phyloP scores from a whole-genome alignment of 2,329 filamentous ascomycete species.

The Apiospora pterosperma region DNA sequence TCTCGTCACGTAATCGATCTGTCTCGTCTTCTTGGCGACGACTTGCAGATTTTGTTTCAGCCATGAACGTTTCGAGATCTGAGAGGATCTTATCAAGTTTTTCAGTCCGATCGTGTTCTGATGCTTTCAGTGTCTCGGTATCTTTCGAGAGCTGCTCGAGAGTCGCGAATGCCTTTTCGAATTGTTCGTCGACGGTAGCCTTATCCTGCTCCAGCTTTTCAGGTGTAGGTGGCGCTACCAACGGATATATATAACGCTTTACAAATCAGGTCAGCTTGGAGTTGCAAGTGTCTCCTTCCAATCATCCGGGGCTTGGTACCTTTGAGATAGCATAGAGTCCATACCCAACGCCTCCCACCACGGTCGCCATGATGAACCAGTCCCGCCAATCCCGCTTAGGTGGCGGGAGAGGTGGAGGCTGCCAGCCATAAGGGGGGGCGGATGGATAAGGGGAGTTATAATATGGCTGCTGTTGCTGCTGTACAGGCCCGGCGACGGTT shows the following conservation, averaged over 20 bases:
- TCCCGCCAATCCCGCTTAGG: constrained; percentile 93
- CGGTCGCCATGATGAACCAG: constrained; percentile 99
- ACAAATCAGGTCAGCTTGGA: neutral
- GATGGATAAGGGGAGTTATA: constrained; percentile 42
- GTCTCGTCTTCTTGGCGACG: constrained; percentile 83
- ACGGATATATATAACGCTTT: constrained; percentile 83
- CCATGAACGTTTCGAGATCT: constrained; percentile 81
- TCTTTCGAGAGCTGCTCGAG: constrained; percentile 91
- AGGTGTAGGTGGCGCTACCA: constrained; percentile 90
- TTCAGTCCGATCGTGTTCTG: constrained; percentile 80
- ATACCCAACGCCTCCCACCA: constrained; percentile 85
- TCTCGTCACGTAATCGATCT: constrained; percentile 80
- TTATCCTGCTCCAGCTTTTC: constrained; percentile 95
- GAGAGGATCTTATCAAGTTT: constrained; percentile 76
- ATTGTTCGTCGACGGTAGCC: constrained; percentile 85
- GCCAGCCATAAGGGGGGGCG: constrained; percentile 53
- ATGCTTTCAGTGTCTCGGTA: constrained; percentile 80
- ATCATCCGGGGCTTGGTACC: constrained; percentile 41
- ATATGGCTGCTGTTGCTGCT: constrained; percentile 38
- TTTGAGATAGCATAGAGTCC: constrained; percentile 85
- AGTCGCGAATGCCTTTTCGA: constrained; percentile 85
- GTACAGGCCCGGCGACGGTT: constrained; percentile 40
- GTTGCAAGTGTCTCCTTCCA: neutral
- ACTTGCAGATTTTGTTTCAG: constrained; percentile 77
- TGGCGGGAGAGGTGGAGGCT: constrained; percentile 51